Evolutionary conservation across 225 moss, liverwort and hornwort genomes (phyloP).

Genomic region (Lunularia cruciata): DNA sequence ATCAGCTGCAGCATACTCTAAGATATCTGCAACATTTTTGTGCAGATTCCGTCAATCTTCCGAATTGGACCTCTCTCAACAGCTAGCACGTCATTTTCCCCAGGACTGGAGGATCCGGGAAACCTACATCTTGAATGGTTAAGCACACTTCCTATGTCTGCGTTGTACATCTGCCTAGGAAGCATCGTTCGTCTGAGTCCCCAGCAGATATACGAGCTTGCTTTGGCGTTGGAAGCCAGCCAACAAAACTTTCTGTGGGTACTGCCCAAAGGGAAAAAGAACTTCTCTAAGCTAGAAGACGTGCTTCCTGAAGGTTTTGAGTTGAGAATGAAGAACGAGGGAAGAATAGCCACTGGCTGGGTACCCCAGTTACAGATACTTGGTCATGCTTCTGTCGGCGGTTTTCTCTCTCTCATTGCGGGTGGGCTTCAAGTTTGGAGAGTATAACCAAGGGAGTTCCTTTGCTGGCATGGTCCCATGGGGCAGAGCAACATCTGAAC

Average conservation of each 20-base stretch:
- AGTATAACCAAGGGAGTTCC: conserved; percentile 34
- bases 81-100: no score
- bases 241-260: conserved; percentile 47
- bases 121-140: conserved; percentile 32
- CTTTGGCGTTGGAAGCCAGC: conserved; percentile 43
- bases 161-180: conserved; percentile 51
- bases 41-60: no score
- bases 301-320: conserved; percentile 20
- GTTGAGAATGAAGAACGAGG: conserved; percentile 17
- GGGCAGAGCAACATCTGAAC: conserved; percentile 33
- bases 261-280: conserved; percentile 5
- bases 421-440: conserved; percentile 43
- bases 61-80: no score
- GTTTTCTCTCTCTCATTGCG: conserved; percentile 35
- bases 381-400: conserved; percentile 29
- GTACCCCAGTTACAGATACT: conserved; percentile 25
- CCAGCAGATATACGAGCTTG: conserved; percentile 39
- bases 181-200: conserved; percentile 24
- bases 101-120: no score
- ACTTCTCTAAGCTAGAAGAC: background rate
- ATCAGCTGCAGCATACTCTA: no score
- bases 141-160: conserved; percentile 34
- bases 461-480: conserved; percentile 33
- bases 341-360: conserved; percentile 20
- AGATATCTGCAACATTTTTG: no score